These are phyloP conservation scores for Penicillium polonicum DNA, from an alignment of 2,329 filamentous ascomycete genomes.

Conservation along the genomic window DNA sequence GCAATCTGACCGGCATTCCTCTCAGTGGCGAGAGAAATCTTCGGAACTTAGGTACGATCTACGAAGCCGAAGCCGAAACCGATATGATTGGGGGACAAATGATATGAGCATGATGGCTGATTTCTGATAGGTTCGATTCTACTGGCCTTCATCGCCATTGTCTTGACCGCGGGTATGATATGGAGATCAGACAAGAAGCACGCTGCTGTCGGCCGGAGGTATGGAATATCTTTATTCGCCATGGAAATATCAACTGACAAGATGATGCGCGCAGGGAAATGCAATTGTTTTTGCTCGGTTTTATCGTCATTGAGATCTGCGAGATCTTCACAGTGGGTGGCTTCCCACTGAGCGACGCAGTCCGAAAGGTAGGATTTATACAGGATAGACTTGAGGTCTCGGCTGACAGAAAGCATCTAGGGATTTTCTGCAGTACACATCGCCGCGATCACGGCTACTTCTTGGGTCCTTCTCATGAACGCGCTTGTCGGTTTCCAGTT, in stretches of 20 bases:
- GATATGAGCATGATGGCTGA: conserved; percentile 15
- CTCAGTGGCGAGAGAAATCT: conserved; percentile 66
- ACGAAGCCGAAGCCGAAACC: neutral
- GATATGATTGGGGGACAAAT: neutral
- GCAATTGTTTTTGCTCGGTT: conserved; percentile 86
- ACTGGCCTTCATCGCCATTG: conserved; percentile 73
- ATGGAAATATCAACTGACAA: conserved; percentile 14
- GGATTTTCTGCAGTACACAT: conserved; percentile 89
- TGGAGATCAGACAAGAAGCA: conserved; percentile 83
- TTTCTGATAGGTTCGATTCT: conserved; percentile 73
- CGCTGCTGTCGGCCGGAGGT: conserved; percentile 92
- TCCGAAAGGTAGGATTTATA: conserved; percentile 62
- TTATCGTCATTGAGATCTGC: conserved; percentile 84
- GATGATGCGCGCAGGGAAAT: conserved; percentile 69
- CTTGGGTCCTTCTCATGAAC: conserved; percentile 90
- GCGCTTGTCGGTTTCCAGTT: conserved; percentile 90
- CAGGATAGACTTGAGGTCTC: neutral
- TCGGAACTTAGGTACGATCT: conserved; percentile 73
- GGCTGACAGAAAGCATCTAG: conserved; percentile 44
- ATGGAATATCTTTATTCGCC: conserved; percentile 27
- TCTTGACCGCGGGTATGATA: conserved; percentile 65
- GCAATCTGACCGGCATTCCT: conserved; percentile 71
- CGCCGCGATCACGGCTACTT: conserved; percentile 80
- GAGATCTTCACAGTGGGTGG: conserved; percentile 95
- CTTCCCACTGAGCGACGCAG: conserved; percentile 70